Evolutionary conservation across 2,329 filamentous ascomycete genomes (phyloP), one percentile per base, ranked within the genome.

Genomic region (Ampelomyces quisqualis): DNA sequence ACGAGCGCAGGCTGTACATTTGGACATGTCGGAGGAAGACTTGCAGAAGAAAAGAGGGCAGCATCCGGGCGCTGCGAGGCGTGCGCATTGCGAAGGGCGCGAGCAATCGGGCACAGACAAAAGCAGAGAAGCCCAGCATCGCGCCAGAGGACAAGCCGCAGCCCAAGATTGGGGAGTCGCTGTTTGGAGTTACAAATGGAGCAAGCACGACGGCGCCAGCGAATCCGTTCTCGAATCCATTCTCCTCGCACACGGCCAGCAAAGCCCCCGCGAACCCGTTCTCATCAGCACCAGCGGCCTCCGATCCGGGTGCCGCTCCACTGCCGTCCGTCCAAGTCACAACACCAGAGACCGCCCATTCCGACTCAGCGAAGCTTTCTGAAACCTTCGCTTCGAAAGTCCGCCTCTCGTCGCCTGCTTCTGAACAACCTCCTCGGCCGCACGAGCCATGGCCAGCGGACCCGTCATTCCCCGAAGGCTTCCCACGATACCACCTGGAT

Each of bases 1-100:
- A 97, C 69, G 89, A 96, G 60, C 79, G 93, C 54, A 81, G 91
- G 47, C 67, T 98, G 13, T 97, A 96, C 62, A 76, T 98, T 9
- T 90, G 95, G 67, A 80, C 80, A 13, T 98, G 93, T 68, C 79
- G 82, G 44, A 78, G 81, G 52, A 88, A 87, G 66, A 75, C 81
- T 8, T 98, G 93, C 64, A 81, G 87, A 58, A 79, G 90, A 49
- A 91, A 89, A 59, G 78, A 84, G 14, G 93, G 93, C 1, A 91
- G 86, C 64, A 78, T 96, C 42, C 80, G 90, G 19, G 86, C 78
- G 1, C 63, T 95, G 27, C 77, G 91, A 44, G 86, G 84, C 3
- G 76, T 88, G 13, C 79, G 82, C 19, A 69, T 82, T 14, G 74
- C 55, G 67, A 67, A 65, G 34, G 62, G 69, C 9, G 50, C 54